These are phyloP conservation scores for Erythrophleum fordii DNA, from an alignment of 306 rosid genomes.

Conservation along the genomic window DNA sequence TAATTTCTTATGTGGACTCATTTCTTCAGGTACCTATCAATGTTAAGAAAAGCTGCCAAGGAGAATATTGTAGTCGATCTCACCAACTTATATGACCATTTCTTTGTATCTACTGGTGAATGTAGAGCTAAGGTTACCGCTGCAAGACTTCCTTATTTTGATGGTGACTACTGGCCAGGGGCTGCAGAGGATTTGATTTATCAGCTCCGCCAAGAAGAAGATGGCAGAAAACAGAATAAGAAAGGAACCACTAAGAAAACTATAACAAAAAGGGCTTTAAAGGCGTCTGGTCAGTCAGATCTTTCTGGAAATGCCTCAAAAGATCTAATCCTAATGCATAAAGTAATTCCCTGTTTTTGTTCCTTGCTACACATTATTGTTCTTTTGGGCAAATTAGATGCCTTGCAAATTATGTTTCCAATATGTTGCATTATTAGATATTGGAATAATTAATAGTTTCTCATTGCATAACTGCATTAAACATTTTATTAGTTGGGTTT, in stretches of 20 bases:
- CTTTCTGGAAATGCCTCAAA: constrained; percentile 93
- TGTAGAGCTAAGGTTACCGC: constrained; percentile 93
- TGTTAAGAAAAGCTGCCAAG: constrained; percentile 93
- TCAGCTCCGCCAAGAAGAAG: constrained; percentile 96
- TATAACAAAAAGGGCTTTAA: constrained; percentile 88
- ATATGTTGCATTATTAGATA: background rate
- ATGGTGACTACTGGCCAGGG: constrained; percentile 99
- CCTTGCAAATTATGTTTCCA: constrained; percentile 18
- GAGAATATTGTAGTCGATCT: constrained; percentile 84
- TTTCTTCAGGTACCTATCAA: constrained; percentile 79
- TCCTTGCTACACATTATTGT: constrained; percentile 8
- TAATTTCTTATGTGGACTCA: constrained; percentile 33
- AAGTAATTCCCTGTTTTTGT: constrained; percentile 59
- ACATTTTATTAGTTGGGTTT: background rate
- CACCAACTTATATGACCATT: constrained; percentile 92
- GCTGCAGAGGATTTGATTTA: constrained; percentile 98
- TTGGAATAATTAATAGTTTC: background rate
- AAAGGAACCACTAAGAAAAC: constrained; percentile 89
- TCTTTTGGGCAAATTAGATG: constrained; percentile 9
- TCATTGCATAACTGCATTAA: constrained; percentile 3
- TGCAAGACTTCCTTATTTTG: constrained; percentile 95
- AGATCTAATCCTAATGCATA: constrained; percentile 97
- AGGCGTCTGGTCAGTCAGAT: constrained; percentile 95
- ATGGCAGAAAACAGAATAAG: constrained; percentile 91
- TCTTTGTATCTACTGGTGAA: constrained; percentile 86